Base-by-base conservation (phyloP, 179 eudicot genomes). In the Carnegiea gigantea region DNA sequence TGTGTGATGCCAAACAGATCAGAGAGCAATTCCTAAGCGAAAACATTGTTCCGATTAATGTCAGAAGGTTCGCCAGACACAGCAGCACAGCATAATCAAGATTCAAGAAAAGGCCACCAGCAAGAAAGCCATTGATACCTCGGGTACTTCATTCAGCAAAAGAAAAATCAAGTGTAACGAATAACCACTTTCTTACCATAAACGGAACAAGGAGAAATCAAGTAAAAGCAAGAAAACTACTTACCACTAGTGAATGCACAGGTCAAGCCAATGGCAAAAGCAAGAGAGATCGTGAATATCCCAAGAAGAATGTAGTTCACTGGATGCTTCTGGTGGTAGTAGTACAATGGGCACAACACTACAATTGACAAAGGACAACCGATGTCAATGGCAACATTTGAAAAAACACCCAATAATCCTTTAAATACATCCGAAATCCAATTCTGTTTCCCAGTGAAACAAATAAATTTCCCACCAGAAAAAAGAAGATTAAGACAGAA, bases 171-270 rank as follows among this genome's bases (percentile, higher is more conserved):
- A 28, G 26, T 26, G 65, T 10, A 65, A 24, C 6, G 2, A 7
- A 65, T 65, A 1, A 0, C 65, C 65, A 60, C 21, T 60, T 60
- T 60, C 24, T 60, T 51, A 51, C 57, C 57, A 51, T 51, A 13
- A 51, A 17, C 7, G 20, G 57, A 17, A 51, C 57, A 9, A 2
- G 60, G 21, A 48, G 13, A 14, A 54, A 54, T 17, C 20, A 54
- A 57, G 62, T 57, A 57, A 18, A 20, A 57, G 20, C 23, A 57
- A 57, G 21, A 18, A 57, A 4, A 62, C 26, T 11, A 78, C 92
- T 78, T 81, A 93, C 98, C 95, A 67, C 88, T 91, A 51, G 97
- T 89, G 76, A 86, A 93, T 14, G 98, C 97, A 87, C 97, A 95
- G 33, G 98, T 87, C 88, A 95, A 84, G 0, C 98, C 98, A 46